Evolutionary conservation across 495 filamentous ascomycete genomes (phyloP), one percentile per base, ranked within the genome.

Genomic region (Lasiosphaeria ovina): DNA sequence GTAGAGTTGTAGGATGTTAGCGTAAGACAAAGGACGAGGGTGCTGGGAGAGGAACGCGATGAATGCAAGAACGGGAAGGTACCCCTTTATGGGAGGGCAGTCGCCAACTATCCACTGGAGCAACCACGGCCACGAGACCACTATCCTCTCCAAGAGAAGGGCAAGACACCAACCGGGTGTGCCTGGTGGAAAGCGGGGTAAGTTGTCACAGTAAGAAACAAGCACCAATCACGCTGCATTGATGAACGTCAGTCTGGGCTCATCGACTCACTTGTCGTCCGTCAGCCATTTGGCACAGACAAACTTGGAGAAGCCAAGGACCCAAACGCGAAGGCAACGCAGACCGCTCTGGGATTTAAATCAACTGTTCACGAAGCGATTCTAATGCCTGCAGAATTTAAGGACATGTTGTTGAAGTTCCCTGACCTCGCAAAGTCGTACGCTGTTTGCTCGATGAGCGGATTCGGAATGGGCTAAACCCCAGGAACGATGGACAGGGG

Each of bases 101-200:
- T 35, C 55, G 54, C 16, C 24, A 54, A 54, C 32, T 32, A 42
- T 10, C 49, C 35, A 54, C 8, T 11, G 17, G n/a, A 45, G 35
- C 32, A 16, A 48, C n/a, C 55, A 42, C 55, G 50, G 31, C 10
- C 55, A 50, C n/a, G 31, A 40, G 16, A 55, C 8, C 51, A 35
- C 50, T 14, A 31, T 48, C 7, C 36, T 42, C 16, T 34, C 6
- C 9, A 48, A 35, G 24, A 54, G 38, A 40, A 36, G 32, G 50
- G 55, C 38, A 58, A 47, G 55, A 31, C 35, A 58, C 49, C 35
- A 54, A 34, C 60, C 62, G 51, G 49, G 35, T 59, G 58, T 33
- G 55, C 62, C 60, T 62, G 61, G 36, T 64, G 16, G 59, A 63
- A 64, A 68, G 71, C 71, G 71, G 71, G 71, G 71, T 73, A 73